Conservation (phyloP, 2,329 filamentous ascomycete species). For the Phaeosphaeriaceae sp. region DNA sequence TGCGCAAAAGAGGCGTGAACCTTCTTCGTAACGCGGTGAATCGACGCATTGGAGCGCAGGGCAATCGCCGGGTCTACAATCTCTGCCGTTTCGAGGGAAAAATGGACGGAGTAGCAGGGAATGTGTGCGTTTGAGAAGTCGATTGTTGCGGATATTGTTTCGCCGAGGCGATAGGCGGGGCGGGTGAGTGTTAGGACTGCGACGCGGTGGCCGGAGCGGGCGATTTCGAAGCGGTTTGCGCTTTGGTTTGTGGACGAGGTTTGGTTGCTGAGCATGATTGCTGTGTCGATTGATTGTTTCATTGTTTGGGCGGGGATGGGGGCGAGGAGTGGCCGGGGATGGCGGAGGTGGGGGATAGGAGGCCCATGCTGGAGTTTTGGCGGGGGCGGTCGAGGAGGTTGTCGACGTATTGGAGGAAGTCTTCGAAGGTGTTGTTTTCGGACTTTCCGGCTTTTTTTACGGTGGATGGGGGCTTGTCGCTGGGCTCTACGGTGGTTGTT, state of each 20-base stretch:
- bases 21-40: constrained; percentile 84
- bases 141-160: constrained; percentile 81
- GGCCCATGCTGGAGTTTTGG: constrained; percentile 53
- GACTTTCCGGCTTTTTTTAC: constrained; percentile 39
- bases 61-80: constrained; percentile 81
- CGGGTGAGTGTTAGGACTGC: constrained; percentile 88
- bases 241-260: constrained; percentile 73
- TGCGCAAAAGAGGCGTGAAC: constrained; percentile 80
- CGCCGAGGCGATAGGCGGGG: constrained; percentile 86
- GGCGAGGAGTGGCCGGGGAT: constrained; percentile 57
- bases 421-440: constrained; percentile 51
- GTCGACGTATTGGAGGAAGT: constrained; percentile 57
- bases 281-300: constrained; percentile 88
- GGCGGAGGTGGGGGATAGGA: constrained; percentile 76
- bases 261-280: constrained; percentile 73
- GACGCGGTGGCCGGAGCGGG: constrained; percentile 88
- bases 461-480: constrained; percentile 16
- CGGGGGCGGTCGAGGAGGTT: constrained; percentile 46
- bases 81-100: constrained; percentile 85
- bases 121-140: constrained; percentile 81
- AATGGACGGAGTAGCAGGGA: constrained; percentile 83
- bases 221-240: constrained; percentile 94
- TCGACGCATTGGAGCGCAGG: constrained; percentile 81
- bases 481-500: constrained; percentile 45
- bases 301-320: constrained; percentile 66